phyloP scores from a whole-genome alignment of 768 basidiomycete genomes.

The Amyloporia xantha region DNA sequence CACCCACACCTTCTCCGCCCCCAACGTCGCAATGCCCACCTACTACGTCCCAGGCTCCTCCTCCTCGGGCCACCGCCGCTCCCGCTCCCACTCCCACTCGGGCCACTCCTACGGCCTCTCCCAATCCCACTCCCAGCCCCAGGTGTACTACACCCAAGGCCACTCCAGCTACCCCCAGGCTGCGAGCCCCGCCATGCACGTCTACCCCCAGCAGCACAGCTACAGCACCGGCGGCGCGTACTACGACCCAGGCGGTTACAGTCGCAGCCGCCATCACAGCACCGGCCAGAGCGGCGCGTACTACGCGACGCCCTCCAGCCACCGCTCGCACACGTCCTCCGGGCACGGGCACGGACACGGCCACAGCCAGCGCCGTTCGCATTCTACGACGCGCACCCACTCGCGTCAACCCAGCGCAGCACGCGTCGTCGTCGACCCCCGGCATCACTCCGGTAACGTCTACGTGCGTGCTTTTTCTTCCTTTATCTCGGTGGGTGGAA shows the following conservation, averaged over 20 bases:
- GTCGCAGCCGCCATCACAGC: slow-evolving; percentile 14
- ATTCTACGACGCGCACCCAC: slow-evolving; percentile 16
- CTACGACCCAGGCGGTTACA: slow-evolving; percentile 10
- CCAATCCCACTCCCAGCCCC: slow-evolving; percentile 18
- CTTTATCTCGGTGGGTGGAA: neutral
- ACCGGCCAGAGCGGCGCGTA: slow-evolving; percentile 14
- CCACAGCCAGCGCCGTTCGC: slow-evolving; percentile 15
- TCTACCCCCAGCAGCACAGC: slow-evolving; percentile 5
- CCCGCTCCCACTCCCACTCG: slow-evolving; percentile 19
- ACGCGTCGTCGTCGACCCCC: slow-evolving; percentile 1
- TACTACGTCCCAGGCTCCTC: slow-evolving; percentile 23
- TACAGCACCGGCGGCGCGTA: slow-evolving; percentile 13
- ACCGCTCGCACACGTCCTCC: slow-evolving; percentile 5
- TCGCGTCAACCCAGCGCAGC: slow-evolving; percentile 3
- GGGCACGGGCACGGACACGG: slow-evolving; percentile 8
- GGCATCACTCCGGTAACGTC: neutral
- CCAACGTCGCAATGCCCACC: slow-evolving; percentile 12
- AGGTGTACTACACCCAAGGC: slow-evolving; percentile 14
- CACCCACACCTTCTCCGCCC: slow-evolving; percentile 1
- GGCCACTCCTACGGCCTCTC: slow-evolving; percentile 18
- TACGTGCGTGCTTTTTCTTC: slow-evolving; percentile 7
- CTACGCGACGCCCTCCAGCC: slow-evolving; percentile 10
- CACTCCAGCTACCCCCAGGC: slow-evolving; percentile 7
- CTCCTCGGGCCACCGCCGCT: slow-evolving; percentile 14
- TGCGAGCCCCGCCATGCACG: slow-evolving; percentile 5